A percentile compares a stretch with the other conserved stretches of the same genome.
These are phyloP conservation scores for Scedosporium boydii DNA, from an alignment of 2,329 filamentous ascomycete species.

Conservation along the genomic window DNA sequence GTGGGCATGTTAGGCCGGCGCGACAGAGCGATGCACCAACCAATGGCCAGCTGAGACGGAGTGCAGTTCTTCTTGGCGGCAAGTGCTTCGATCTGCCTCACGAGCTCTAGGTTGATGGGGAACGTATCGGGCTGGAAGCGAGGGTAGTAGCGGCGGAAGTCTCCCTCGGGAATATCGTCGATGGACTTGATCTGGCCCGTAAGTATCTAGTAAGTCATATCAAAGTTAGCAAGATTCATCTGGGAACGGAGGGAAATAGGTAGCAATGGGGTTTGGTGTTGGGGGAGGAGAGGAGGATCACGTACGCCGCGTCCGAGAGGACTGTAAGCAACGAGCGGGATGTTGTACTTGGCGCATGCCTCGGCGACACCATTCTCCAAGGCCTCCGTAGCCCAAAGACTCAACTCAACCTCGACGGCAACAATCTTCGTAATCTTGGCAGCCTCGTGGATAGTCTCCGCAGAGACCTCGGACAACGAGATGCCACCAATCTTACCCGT, in stretches of 20 bases:
- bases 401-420: constrained; percentile 45
- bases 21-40: constrained; percentile 47
- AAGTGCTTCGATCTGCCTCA: constrained; percentile 44
- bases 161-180: constrained; percentile 46
- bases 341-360: constrained; percentile 51
- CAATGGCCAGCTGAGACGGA: constrained; percentile 54
- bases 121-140: constrained; percentile 57
- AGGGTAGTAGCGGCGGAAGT: constrained; percentile 36
- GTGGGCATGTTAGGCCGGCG: constrained; percentile 40
- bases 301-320: constrained; percentile 51
- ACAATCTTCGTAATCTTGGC: constrained; percentile 32
- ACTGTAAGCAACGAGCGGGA: constrained; percentile 64
- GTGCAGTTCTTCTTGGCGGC: constrained; percentile 52
- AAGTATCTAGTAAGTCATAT: constrained; percentile 27
- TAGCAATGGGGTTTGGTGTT: background rate
- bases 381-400: constrained; percentile 37
- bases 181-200: constrained; percentile 42
- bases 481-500: constrained; percentile 42
- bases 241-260: constrained; percentile 6
- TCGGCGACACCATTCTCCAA: constrained; percentile 41
- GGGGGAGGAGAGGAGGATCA: constrained; percentile 3
- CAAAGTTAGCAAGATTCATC: background rate
- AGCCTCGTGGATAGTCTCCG: constrained; percentile 37
- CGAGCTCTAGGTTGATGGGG: constrained; percentile 53
- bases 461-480: constrained; percentile 41